Base-by-base conservation (phyloP, 371 early-diverging fungal genomes). In the Choanephora cucurbitarum region DNA sequence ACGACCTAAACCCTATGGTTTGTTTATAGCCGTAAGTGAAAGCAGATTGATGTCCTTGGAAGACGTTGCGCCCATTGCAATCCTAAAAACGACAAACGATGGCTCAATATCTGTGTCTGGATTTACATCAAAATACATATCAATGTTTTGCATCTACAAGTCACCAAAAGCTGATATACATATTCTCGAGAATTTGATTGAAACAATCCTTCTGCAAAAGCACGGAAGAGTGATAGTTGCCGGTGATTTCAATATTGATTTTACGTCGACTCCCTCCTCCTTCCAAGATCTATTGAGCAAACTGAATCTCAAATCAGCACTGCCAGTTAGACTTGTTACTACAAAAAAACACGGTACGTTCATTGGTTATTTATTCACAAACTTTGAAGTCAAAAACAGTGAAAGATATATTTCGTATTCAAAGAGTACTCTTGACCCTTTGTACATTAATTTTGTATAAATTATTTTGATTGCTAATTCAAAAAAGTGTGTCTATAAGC, bases 311-410 rank as follows among this genome's bases (percentile, higher is more conserved):
- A 52, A 19, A 48, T 28, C 33, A n/a, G 15, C n/a, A 28, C 31
- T 48, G 18, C 49, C 49, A 9, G n/a, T n/a, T 31, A n/a, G 2
- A 17, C 13, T 48, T 8, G 11, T 17, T 6, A 15, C 33, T 22
- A 28, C 31, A n/a, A 48, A 32, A 28, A 48, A 48, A 48, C 15
- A 32, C 8, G 33, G 33, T 33, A 48, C 49, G 10, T 48, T 48
- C 7, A 48, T 48, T n/a, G 49, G 32, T 33, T 17, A 48, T 33
- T 17, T 32, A 17, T 34, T 48, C 31, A 48, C 49, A 31, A 31
- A 48, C 33, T n/a, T 32, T 32, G 28, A 48, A 18, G 31, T 32
- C 5, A 32, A 8, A 10, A 32, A 32, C 15, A 32, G 32, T 28
- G 31, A 33, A 17, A 24, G 49, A 17, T 32, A 48, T 32, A 31